Conservation (phyloP, 1,139 yeast species). For the Nadsonia starkeyi-henricii region DNA sequence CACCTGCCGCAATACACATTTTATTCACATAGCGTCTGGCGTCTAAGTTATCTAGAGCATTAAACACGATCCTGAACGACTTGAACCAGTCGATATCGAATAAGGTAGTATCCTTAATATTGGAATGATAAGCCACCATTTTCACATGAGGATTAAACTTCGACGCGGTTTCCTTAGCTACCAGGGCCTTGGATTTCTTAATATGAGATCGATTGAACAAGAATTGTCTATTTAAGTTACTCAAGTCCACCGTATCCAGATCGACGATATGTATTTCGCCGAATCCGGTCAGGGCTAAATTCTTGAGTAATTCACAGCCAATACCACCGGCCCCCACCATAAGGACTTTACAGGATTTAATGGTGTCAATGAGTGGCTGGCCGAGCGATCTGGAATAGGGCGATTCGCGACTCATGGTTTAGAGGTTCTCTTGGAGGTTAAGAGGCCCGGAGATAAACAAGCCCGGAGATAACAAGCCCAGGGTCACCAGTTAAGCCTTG, state of each 20-base stretch:
- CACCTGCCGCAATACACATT: slow-evolving; percentile 58
- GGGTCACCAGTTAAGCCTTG: no score
- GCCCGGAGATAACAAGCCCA: no score
- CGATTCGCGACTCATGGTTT: slow-evolving; percentile 1
- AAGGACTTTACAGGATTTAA: slow-evolving; percentile 30
- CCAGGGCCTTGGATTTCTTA: slow-evolving; percentile 69
- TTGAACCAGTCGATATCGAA: slow-evolving; percentile 76
- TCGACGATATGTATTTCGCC: slow-evolving; percentile 89
- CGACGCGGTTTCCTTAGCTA: slow-evolving; percentile 68
- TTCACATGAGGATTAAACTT: slow-evolving; percentile 63
- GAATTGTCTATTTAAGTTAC: slow-evolving; percentile 88
- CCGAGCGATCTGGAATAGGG: slow-evolving; percentile 2
- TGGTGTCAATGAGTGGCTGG: neutral
- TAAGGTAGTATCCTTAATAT: slow-evolving; percentile 60
- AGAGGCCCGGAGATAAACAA: neutral
- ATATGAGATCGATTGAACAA: slow-evolving; percentile 77
- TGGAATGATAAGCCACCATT: slow-evolving; percentile 71
- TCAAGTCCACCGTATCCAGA: slow-evolving; percentile 82
- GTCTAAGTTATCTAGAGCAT: slow-evolving; percentile 86
- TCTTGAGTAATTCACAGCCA: slow-evolving; percentile 88
- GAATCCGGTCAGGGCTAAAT: slow-evolving; percentile 67
- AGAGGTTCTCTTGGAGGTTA: neutral
- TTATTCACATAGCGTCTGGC: slow-evolving; percentile 85
- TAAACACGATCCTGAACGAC: slow-evolving; percentile 65
- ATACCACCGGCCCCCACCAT: slow-evolving; percentile 99